Evolutionary conservation across 2,329 filamentous ascomycete species (phyloP), one percentile per base, ranked within the genome.

Genomic region (Fusarium continuum): DNA sequence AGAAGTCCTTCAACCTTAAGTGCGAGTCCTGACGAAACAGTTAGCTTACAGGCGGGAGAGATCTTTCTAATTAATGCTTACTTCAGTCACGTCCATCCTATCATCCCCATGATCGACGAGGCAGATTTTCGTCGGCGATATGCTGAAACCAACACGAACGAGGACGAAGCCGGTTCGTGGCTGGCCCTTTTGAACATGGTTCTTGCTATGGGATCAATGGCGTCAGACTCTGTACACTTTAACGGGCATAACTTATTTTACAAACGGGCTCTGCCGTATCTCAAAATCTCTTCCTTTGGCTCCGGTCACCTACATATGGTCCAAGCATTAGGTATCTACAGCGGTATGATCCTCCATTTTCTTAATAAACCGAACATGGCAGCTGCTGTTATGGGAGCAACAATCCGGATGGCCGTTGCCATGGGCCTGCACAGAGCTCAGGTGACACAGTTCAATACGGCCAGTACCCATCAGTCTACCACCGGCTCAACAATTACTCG

Each of bases 331-430:
- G 85, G 86, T 4, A 80, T 92, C 16, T 86, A 91, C 71, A 88
- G 89, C 36, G 90, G 90, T n/a, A 90, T 87, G 76, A 91, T 92
- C 72, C 83, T 91, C 47, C 90, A 92, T 73, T 92, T 92, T 70
- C 85, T 90, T 65, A 91, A 91, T 75, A 82, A 88, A 32, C 89
- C 90, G 2, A 91, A 91, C 69, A 88, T 91, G 78, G 90, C 89
- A 19, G 90, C 90, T 71, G 87, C 88, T n/a, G 80, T 92, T 6
- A 85, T 90, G 70, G 89, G 89, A 16, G 89, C 88, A 5, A 86
- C 88, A 6, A 80, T 91, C 49, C 82, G 89, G 40, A 91, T 92
- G 86, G 89, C 90, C 8, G 88, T 85, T 55, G 87, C 88, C 2
- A 80, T 92, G 41, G 90, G 90, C 2, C 75, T 92, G 4, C 89